phyloP scores from a whole-genome alignment of 2,329 filamentous ascomycete species.

The Rutstroemia sp. region DNA sequence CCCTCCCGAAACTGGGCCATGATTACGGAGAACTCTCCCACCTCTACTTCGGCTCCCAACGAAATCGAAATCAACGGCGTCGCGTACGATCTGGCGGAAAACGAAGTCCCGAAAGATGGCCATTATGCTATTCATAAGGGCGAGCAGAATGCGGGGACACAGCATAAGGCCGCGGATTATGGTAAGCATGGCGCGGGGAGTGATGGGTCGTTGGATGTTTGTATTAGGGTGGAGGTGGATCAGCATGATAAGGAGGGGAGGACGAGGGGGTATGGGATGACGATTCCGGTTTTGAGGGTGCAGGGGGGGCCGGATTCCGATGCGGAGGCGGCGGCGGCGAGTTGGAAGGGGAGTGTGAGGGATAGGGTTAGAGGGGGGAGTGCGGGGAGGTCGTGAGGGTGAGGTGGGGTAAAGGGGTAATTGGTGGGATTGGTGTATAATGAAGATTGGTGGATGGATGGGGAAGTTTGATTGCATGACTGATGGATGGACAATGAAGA shows the following conservation, averaged over 20 bases:
- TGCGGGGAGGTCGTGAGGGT: neutral
- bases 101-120: slow-evolving; percentile 48
- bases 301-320: neutral
- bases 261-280: slow-evolving; percentile 76
- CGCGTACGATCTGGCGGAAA: slow-evolving; percentile 22
- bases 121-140: slow-evolving; percentile 67
- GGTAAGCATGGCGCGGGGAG: slow-evolving; percentile 42
- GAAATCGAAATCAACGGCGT: neutral
- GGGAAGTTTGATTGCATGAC: too few relatives aligned
- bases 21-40: slow-evolving; percentile 71
- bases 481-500: too few relatives aligned
- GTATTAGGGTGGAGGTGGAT: slow-evolving; percentile 79
- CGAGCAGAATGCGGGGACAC: slow-evolving; percentile 70
- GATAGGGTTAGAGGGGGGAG: neutral
- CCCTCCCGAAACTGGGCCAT: slow-evolving; percentile 90
- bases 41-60: slow-evolving; percentile 25
- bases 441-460: too few relatives aligned
- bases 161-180: slow-evolving; percentile 61
- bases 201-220: slow-evolving; percentile 66
- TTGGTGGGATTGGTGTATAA: neutral
- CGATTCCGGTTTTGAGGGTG: slow-evolving; percentile 54
- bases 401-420: neutral
- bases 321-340: neutral
- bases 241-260: slow-evolving; percentile 73
- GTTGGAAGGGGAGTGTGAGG: neutral